Evolutionary conservation across 164 flowering plant genomes (phyloP).

Genomic region (Sextonia rubra): DNA sequence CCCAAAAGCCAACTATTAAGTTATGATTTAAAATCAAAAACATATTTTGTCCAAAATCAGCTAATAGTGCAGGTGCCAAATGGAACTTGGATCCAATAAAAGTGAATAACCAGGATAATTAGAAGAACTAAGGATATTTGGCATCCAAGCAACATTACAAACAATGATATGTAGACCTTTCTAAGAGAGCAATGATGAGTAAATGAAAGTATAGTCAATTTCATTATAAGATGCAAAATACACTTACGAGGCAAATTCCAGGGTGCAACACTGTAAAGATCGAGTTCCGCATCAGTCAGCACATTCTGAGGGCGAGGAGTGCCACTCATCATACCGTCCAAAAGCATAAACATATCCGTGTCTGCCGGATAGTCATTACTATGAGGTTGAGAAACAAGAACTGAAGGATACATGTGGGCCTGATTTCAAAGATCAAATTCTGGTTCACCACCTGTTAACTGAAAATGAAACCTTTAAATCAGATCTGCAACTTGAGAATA

Average conservation of each 20-base stretch:
- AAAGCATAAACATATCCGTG: constrained; percentile 19
- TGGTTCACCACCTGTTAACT: constrained; percentile 2
- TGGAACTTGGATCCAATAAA: too few relatives aligned
- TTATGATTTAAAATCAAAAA: too few relatives aligned
- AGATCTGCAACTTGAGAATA: background rate
- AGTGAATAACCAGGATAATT: too few relatives aligned
- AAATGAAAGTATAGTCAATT: too few relatives aligned
- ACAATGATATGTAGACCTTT: too few relatives aligned
- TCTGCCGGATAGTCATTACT: constrained; percentile 20
- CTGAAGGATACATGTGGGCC: constrained; percentile 28
- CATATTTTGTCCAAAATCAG: too few relatives aligned
- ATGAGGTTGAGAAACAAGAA: constrained; percentile 14
- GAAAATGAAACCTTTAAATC: background rate
- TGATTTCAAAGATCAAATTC: constrained; percentile 1
- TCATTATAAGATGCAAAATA: constrained; percentile 13
- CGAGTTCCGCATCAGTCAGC: constrained; percentile 20
- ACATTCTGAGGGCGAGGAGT: constrained; percentile 37
- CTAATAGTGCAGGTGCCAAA: too few relatives aligned
- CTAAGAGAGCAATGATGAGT: too few relatives aligned
- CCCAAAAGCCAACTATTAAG: too few relatives aligned
- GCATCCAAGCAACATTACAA: too few relatives aligned
- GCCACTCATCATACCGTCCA: constrained; percentile 26
- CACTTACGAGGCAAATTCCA: constrained; percentile 35
- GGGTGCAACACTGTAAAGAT: constrained; percentile 34
- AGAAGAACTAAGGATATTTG: too few relatives aligned